Evolutionary conservation across 2,329 filamentous ascomycete genomes (phyloP), one percentile per base, ranked within the genome.

Genomic region (Cladosporium sp.): DNA sequence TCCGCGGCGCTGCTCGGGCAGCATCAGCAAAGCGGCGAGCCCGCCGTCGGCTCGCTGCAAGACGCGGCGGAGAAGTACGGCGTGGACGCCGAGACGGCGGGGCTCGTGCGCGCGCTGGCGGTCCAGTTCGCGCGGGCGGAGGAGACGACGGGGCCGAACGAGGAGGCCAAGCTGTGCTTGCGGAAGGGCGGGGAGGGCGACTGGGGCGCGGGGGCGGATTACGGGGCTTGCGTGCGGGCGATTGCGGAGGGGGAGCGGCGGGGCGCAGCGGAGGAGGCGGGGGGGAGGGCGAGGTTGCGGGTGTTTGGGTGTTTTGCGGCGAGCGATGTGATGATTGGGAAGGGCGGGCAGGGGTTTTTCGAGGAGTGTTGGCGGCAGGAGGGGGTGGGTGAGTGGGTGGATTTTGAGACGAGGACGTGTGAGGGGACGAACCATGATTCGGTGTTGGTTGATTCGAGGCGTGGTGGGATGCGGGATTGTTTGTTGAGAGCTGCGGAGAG

Each of bases 251-350:
- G 46, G 6, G 45, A 70, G 38, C 58, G 42, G 11, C 22, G 22
- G 22, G 22, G 22, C 22, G 22, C 5, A 7, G 32, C 32, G 10
- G 3, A 8, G 14, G 43, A 7, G 22, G 32, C 32, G 10, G 3
- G 9, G 14, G 43, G 44, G 22, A 13, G 7, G 14, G 22, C 51
- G 44, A 61, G 56, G 52, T 42, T 72, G 19, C 63, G 44, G 3
- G 44, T 75, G 2, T 46, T 60, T 10, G 57, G 64, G 0, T 71
- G 63, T 49, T 74, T 73, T 56, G 68, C 68, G 1, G 66, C 63
- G 13, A 65, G 60, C 3, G 75, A 77, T 61, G 56, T 67, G 1
- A 65, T 77, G 70, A 71, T 73, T 42, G 73, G 72, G 0, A 65
- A 66, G 41, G 62, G 63, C 10, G 75, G 75, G 2, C 66, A 68